Percentiles rank a stretch among this genome's conserved stretches.
Evolutionary conservation across 2,329 filamentous ascomycete genomes (phyloP).

Genomic region (Leptographium procerum): DNA sequence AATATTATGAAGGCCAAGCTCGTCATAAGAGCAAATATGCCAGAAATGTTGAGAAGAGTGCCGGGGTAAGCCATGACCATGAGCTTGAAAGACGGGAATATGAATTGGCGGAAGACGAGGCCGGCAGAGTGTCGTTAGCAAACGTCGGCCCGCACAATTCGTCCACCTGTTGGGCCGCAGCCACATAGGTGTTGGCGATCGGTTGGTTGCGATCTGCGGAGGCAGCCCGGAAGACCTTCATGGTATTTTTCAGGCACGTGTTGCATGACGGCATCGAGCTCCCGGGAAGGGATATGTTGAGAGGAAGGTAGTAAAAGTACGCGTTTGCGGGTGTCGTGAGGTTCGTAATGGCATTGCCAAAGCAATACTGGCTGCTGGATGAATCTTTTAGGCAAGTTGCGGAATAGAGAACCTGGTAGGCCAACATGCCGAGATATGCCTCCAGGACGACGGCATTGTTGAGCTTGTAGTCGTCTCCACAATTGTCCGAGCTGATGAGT

Average conservation of each 20-base stretch:
- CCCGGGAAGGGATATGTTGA: constrained; percentile 60
- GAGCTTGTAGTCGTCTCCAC: constrained; percentile 56
- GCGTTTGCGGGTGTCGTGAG: constrained; percentile 54
- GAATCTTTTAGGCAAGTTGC: constrained; percentile 69
- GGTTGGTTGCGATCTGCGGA: constrained; percentile 54
- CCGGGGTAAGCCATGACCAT: not conserved
- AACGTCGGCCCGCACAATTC: constrained; percentile 47
- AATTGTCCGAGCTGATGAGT: constrained; percentile 52
- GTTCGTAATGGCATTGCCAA: constrained; percentile 76
- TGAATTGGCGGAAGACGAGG: constrained; percentile 15
- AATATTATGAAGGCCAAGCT: not conserved
- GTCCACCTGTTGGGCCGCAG: constrained; percentile 65
- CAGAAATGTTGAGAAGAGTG: not conserved
- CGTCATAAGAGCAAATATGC: not conserved
- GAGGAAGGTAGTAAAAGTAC: constrained; percentile 76
- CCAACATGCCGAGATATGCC: constrained; percentile 62
- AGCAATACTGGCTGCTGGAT: constrained; percentile 59
- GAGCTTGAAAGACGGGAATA: not conserved
- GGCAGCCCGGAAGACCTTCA: constrained; percentile 66
- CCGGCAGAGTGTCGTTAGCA: constrained; percentile 43
- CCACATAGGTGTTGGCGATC: constrained; percentile 56
- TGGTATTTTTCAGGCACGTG: constrained; percentile 64
- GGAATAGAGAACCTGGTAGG: constrained; percentile 68
- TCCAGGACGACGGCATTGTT: constrained; percentile 61
- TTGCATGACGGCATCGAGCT: constrained; percentile 63